These are phyloP conservation scores for Claviceps citrina DNA, from an alignment of 2,329 filamentous ascomycete genomes.

Conservation along the genomic window DNA sequence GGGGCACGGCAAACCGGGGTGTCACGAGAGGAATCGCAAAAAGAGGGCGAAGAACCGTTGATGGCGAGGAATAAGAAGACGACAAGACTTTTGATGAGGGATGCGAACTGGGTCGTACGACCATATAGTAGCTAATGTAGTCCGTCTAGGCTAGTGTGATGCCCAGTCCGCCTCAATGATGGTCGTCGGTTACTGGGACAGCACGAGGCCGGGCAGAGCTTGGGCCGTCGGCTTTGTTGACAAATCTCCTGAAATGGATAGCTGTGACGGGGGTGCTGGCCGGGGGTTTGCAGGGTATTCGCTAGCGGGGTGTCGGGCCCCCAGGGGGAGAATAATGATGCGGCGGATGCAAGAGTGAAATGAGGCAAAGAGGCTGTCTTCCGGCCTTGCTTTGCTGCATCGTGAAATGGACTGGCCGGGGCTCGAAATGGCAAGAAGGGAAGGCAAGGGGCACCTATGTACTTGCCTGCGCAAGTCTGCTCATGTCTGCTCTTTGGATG, in stretches of 20 bases:
- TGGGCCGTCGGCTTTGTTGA: slow-evolving; percentile 24
- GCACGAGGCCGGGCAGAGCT: slow-evolving; percentile 15
- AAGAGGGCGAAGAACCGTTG: not conserved
- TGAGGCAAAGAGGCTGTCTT: slow-evolving; percentile 1
- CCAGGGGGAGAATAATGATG: not conserved
- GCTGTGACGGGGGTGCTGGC: slow-evolving; percentile 13
- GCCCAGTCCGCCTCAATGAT: slow-evolving; percentile 6
- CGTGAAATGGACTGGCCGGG: slow-evolving; percentile 9
- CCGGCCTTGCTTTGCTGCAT: slow-evolving; percentile 10
- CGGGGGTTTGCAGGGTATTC: not conserved
- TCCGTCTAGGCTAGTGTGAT: slow-evolving; percentile 2
- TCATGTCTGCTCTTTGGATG: too few relatives aligned
- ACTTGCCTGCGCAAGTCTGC: too few relatives aligned
- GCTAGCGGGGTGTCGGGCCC: slow-evolving; percentile 4
- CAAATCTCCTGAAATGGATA: slow-evolving; percentile 24
- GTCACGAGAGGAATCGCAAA: not conserved
- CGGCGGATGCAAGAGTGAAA: slow-evolving; percentile 5
- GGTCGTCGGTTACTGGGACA: slow-evolving; percentile 20
- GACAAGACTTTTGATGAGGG: not conserved
- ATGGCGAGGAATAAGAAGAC: not conserved
- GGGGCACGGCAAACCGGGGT: not conserved
- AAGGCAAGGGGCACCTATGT: too few relatives aligned
- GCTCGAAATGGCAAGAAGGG: slow-evolving; percentile 6
- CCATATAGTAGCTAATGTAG: slow-evolving; percentile 2
- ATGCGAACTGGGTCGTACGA: slow-evolving; percentile 1